phyloP scores from a whole-genome alignment of 2,329 filamentous ascomycete species.

The Sclerotinia glacialis region DNA sequence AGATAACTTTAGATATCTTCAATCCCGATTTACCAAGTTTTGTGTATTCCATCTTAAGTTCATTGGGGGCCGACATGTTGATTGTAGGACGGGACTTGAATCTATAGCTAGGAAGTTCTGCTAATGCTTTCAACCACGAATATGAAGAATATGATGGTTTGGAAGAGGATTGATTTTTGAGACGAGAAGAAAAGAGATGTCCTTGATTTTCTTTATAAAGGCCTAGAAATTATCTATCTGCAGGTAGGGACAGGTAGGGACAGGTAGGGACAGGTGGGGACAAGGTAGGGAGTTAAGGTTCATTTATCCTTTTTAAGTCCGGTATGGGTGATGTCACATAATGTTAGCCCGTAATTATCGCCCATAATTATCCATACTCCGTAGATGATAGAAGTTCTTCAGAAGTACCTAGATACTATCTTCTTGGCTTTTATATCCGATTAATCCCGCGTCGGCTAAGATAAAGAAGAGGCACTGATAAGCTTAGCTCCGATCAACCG shows the following conservation, averaged over 20 bases:
- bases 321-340: background rate
- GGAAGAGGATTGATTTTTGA: background rate
- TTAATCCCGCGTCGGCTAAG: background rate
- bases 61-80: constrained; percentile 21
- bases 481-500: background rate
- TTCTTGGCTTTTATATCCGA: background rate
- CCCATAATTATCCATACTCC: no score
- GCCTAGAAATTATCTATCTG: background rate
- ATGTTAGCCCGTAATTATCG: background rate
- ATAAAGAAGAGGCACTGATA: constrained; percentile 4
- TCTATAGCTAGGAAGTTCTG: background rate
- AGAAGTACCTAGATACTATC: no score
- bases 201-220: background rate
- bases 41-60: constrained; percentile 38
- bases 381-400: no score
- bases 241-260: no score
- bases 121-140: background rate
- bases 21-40: constrained; percentile 50
- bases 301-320: background rate
- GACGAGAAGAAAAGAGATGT: background rate
- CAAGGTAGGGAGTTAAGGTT: no score
- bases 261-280: no score
- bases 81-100: background rate
- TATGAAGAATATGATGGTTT: background rate
- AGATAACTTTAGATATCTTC: constrained; percentile 51